Conservation (phyloP, 148 eudicot genomes). For the Dianthus caryophyllus region DNA sequence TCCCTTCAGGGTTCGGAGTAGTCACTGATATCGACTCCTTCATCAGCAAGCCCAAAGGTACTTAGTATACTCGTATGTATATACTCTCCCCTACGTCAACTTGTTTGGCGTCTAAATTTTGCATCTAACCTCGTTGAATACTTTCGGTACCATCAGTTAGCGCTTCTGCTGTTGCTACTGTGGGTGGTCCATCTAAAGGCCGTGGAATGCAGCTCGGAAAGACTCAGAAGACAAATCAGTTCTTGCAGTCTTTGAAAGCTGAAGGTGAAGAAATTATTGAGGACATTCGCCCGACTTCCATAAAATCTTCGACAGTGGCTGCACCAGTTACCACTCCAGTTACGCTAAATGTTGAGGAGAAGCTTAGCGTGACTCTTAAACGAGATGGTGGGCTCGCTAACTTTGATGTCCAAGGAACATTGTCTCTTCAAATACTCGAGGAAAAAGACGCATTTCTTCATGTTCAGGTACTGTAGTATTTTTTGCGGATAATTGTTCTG, state of each 20-base stretch:
- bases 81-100: not conserved
- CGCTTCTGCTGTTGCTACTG: conserved; percentile 57
- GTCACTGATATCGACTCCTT: conserved; percentile 54
- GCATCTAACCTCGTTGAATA: not conserved
- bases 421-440: conserved; percentile 80
- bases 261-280: conserved; percentile 90
- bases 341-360: conserved; percentile 76
- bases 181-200: conserved; percentile 71
- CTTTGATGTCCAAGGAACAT: conserved; percentile 87
- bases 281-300: conserved; percentile 60
- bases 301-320: conserved; percentile 50
- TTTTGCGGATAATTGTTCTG: not conserved
- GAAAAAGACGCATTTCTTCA: conserved; percentile 81
- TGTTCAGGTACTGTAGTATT: conserved; percentile 60
- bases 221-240: conserved; percentile 63
- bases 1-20: conserved; percentile 45
- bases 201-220: conserved; percentile 91
- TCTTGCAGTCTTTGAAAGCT: conserved; percentile 83
- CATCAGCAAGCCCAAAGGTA: conserved; percentile 73
- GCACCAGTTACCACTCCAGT: conserved; percentile 69
- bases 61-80: conserved; percentile 13
- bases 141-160: conserved; percentile 36
- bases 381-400: conserved; percentile 78
- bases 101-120: conserved; percentile 11
- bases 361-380: conserved; percentile 65